Conservation (phyloP, 2,329 filamentous ascomycete genomes). For the Neurospora crassa region DNA sequence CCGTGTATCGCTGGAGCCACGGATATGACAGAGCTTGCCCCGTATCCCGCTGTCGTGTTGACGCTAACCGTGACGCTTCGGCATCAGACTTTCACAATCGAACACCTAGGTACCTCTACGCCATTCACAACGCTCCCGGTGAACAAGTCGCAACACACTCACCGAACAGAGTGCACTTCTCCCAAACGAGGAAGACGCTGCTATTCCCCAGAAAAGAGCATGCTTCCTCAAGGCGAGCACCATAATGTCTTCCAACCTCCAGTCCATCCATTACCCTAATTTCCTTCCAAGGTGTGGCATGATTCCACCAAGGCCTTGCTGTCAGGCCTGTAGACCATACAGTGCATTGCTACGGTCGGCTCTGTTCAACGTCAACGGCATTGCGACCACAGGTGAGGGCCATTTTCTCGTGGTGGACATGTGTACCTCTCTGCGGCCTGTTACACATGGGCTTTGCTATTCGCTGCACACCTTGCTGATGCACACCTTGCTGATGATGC, state of each 20-base stretch:
- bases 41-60: not conserved
- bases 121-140: not conserved
- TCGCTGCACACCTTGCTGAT: not conserved
- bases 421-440: not conserved
- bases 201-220: too few species aligned
- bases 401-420: not conserved
- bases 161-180: not conserved
- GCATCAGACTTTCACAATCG: not conserved
- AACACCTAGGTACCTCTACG: not conserved
- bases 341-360: not conserved
- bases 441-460: not conserved
- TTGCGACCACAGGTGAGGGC: not conserved
- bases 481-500: not conserved
- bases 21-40: not conserved
- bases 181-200: too few species aligned
- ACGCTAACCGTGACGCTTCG: not conserved
- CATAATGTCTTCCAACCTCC: not conserved
- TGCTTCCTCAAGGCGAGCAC: not conserved
- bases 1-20: not conserved
- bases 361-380: not conserved
- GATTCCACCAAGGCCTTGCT: not conserved
- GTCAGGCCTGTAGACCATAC: not conserved
- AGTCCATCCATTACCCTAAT: not conserved
- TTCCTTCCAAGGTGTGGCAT: not conserved
- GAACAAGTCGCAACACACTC: not conserved